These are phyloP conservation scores for Berkeleyomyces rouxiae DNA, from an alignment of 2,329 filamentous ascomycete genomes.

Conservation along the genomic window DNA sequence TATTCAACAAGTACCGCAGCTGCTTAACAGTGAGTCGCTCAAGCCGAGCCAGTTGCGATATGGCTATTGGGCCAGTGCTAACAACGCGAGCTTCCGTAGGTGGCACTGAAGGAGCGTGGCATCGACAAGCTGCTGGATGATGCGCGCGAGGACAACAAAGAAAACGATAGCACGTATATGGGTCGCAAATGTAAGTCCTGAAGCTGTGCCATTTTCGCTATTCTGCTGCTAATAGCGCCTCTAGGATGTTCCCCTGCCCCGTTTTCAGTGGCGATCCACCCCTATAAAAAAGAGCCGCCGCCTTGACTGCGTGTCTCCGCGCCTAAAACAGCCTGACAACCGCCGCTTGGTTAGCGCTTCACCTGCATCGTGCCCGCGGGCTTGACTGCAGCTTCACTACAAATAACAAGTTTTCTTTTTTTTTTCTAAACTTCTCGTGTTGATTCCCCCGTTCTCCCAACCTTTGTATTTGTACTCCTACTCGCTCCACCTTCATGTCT, in stretches of 20 bases:
- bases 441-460: not conserved
- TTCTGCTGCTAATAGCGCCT: too few species aligned
- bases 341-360: too few species aligned
- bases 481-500: too few species aligned
- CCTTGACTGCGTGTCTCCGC: too few species aligned
- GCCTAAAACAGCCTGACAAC: too few species aligned
- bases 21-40: constrained; percentile 55
- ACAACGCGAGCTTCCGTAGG: constrained; percentile 30
- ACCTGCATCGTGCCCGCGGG: too few species aligned
- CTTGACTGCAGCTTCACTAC: too few species aligned
- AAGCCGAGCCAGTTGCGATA: not conserved
- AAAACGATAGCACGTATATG: constrained; percentile 49
- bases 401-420: not conserved
- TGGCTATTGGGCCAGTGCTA: not conserved
- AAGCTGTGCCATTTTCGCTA: not conserved
- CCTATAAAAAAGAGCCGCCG: too few species aligned
- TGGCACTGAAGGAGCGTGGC: constrained; percentile 70
- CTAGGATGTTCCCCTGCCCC: not conserved
- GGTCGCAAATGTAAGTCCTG: constrained; percentile 25
- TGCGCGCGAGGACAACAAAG: constrained; percentile 72
- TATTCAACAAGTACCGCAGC: constrained; percentile 78
- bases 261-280: not conserved
- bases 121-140: constrained; percentile 90
- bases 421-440: not conserved
- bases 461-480: not conserved